phyloP scores from a whole-genome alignment of 345 rosid species.

The Pseudoturritis turrita region DNA sequence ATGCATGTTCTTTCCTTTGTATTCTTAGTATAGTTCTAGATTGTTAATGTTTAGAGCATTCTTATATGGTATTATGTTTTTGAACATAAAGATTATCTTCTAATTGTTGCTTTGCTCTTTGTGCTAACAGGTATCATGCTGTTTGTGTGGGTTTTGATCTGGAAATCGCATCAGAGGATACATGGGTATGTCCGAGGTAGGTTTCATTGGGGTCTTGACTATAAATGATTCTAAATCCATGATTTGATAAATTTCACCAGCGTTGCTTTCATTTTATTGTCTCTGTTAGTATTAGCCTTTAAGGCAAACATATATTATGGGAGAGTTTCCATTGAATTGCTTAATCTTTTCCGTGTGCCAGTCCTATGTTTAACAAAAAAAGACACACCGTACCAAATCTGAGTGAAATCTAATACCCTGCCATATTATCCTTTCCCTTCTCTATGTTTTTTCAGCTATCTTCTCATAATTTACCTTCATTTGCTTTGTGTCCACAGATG shows the following conservation, averaged over 20 bases:
- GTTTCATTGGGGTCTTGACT: conserved; percentile 24
- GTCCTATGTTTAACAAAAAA: neutral
- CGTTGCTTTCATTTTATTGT: neutral
- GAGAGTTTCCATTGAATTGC: neutral
- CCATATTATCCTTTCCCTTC: neutral
- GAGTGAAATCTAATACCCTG: neutral
- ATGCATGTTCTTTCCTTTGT: neutral
- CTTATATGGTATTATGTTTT: neutral
- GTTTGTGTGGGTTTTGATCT: conserved; percentile 93
- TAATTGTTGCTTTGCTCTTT: conserved; percentile 22
- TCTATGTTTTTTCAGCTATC: neutral
- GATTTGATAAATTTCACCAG: neutral
- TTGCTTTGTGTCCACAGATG: conserved; percentile 50
- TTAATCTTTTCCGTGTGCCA: neutral
- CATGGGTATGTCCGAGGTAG: conserved; percentile 98
- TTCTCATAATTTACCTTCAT: conserved; percentile 1
- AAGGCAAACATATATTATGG: neutral
- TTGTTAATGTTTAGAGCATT: conserved; percentile 10
- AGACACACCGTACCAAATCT: neutral
- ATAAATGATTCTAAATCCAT: conserved; percentile 24
- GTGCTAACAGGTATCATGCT: conserved; percentile 87
- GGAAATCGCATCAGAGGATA: conserved; percentile 71
- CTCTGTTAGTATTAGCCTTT: neutral
- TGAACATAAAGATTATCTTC: neutral
- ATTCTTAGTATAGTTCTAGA: neutral